Evolutionary conservation across 768 basidiomycete species (phyloP).

Genomic region (Podaxis pistillaris): DNA sequence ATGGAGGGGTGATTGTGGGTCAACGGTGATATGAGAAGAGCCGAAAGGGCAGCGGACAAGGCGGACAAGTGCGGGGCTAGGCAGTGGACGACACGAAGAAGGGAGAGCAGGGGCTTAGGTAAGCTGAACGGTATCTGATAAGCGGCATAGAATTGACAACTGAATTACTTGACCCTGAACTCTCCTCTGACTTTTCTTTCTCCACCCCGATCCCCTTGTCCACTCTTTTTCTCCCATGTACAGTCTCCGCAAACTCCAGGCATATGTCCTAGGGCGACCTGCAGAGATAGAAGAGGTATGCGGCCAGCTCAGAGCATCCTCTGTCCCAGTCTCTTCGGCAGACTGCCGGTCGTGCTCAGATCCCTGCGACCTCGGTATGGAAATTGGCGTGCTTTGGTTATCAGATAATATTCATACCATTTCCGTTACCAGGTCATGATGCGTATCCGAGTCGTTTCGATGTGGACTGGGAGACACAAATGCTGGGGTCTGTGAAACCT

Average conservation of each 20-base stretch:
- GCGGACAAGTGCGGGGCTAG: neutral
- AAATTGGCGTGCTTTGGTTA: slow-evolving; percentile 16
- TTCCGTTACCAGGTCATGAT: slow-evolving; percentile 39
- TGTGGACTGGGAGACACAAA: slow-evolving; percentile 73
- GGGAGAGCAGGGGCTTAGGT: slow-evolving; percentile 15
- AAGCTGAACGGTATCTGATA: slow-evolving; percentile 31
- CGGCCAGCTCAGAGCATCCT: slow-evolving; percentile 50
- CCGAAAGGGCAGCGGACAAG: neutral
- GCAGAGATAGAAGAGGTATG: slow-evolving; percentile 27
- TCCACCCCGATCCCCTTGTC: slow-evolving; percentile 11
- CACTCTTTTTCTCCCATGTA: slow-evolving; percentile 31
- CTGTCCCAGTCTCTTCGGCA: slow-evolving; percentile 63
- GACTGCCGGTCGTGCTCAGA: slow-evolving; percentile 75
- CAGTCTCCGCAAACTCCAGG: slow-evolving; percentile 37
- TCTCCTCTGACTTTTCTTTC: slow-evolving; percentile 5
- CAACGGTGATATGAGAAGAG: neutral
- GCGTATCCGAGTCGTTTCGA: slow-evolving; percentile 72
- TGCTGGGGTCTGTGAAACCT: slow-evolving; percentile 86
- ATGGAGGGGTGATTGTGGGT: slow-evolving; percentile 27
- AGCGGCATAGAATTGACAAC: neutral
- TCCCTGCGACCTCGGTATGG: slow-evolving; percentile 70
- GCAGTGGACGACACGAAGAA: neutral
- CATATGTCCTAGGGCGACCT: slow-evolving; percentile 42
- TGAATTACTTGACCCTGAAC: slow-evolving; percentile 7
- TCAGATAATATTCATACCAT: slow-evolving; percentile 24